These are phyloP conservation scores for Logfia minima DNA, from an alignment of 129 eudicot genomes.

Conservation along the genomic window DNA sequence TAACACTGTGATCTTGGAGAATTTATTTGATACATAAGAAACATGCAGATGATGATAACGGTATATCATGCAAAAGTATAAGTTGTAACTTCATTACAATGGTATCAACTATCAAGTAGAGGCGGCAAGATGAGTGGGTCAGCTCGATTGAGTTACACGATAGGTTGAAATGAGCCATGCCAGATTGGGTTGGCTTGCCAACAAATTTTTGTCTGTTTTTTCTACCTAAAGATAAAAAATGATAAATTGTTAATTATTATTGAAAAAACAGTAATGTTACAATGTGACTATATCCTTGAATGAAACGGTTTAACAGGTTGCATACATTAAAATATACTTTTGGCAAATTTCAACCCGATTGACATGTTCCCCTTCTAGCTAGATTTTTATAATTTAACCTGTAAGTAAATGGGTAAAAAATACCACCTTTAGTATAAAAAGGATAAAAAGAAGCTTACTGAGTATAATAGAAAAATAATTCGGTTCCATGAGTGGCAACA, in stretches of 20 bases:
- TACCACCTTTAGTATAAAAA: neutral
- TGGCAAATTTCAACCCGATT: neutral
- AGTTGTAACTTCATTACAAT: neutral
- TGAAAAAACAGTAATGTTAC: neutral
- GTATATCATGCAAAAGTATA: neutral
- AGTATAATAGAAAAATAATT: conserved; percentile 64
- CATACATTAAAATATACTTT: neutral
- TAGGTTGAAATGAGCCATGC: neutral
- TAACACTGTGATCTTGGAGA: neutral
- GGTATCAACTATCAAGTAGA: neutral
- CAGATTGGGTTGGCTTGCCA: neutral
- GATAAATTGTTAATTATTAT: neutral
- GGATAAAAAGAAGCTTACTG: conserved; percentile 57
- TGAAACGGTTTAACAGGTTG: neutral
- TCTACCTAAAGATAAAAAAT: neutral
- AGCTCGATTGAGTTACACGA: neutral
- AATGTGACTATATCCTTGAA: neutral
- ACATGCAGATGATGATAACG: neutral
- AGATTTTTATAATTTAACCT: neutral
- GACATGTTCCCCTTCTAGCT: neutral
- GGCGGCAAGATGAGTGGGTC: neutral
- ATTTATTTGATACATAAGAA: neutral
- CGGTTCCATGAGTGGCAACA: conserved; percentile 55
- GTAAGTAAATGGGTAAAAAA: neutral
- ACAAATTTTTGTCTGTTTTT: neutral